A percentile compares a stretch with the other conserved stretches of the same genome.
These are phyloP conservation scores for Kwoniella dejecticola DNA, from an alignment of 768 basidiomycete genomes.

Conservation along the genomic window DNA sequence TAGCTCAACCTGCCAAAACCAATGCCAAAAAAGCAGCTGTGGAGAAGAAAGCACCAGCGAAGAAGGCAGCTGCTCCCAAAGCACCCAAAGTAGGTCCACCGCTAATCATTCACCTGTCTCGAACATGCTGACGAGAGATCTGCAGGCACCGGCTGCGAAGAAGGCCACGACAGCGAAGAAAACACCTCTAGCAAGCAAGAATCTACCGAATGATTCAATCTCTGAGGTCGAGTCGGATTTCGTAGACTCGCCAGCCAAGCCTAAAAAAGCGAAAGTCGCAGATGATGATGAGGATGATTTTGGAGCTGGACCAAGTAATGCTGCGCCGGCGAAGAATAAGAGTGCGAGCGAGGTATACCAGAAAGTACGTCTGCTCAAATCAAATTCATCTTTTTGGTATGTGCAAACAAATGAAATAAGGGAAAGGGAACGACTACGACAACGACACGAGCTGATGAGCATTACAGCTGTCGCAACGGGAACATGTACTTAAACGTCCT, in stretches of 20 bases:
- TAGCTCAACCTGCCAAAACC: constrained; percentile 20
- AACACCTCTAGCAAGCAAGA: constrained; percentile 56
- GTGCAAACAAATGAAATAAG: too few relatives aligned
- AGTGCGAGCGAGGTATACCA: constrained; percentile 87
- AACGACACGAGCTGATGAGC: constrained; percentile 13
- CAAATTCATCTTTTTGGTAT: too few relatives aligned
- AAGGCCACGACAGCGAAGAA: constrained; percentile 52
- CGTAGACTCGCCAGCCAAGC: constrained; percentile 59
- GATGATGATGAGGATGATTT: constrained; percentile 46
- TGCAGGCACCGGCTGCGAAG: constrained; percentile 37
- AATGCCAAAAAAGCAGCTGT: constrained; percentile 29
- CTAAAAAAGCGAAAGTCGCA: constrained; percentile 63
- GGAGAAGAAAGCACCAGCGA: constrained; percentile 30
- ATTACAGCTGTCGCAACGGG: constrained; percentile 83
- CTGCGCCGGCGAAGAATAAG: constrained; percentile 59
- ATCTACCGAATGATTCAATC: constrained; percentile 47
- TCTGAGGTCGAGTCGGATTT: constrained; percentile 42
- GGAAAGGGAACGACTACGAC: too few relatives aligned
- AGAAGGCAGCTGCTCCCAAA: constrained; percentile 36
- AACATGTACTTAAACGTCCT: constrained; percentile 66
- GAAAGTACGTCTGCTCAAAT: constrained; percentile 63
- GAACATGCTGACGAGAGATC: constrained; percentile 10
- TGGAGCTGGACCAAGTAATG: constrained; percentile 28
- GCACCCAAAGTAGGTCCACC: constrained; percentile 26
- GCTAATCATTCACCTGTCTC: too few relatives aligned